Evolutionary conservation across 345 rosid genomes (phyloP).

Genomic region (Eucalyptus leucophloia): DNA sequence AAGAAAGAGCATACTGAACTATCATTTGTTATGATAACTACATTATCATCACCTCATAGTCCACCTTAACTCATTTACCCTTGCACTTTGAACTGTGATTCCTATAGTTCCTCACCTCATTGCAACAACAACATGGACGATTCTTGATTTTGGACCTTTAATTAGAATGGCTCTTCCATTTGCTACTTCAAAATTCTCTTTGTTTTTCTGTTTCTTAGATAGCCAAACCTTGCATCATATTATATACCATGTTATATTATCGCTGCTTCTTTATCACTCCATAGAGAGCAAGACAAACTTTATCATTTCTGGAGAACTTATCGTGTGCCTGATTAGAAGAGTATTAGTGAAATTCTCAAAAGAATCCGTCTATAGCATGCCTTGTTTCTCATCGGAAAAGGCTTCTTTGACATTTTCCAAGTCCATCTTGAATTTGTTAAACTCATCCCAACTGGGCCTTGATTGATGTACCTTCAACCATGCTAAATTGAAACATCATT

Average conservation of each 20-base stretch:
- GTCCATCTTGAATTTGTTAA: neutral
- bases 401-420: neutral
- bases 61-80: neutral
- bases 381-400: neutral
- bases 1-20: neutral
- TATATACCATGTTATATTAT: neutral
- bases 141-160: neutral
- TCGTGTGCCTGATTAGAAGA: rapidly evolving
- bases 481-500: too few species aligned
- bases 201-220: neutral
- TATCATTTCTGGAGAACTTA: neutral
- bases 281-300: neutral
- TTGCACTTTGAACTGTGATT: too few species aligned
- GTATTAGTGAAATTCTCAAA: neutral
- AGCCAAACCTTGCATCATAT: neutral
- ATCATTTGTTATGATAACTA: neutral
- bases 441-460: too few species aligned
- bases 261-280: neutral
- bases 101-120: neutral
- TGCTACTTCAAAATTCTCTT: too few species aligned
- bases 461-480: too few species aligned
- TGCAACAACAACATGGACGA: neutral
- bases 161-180: neutral
- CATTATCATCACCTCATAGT: neutral
- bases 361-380: neutral